Percentiles rank a stretch among this genome's conserved stretches.
Evolutionary conservation across 495 filamentous ascomycete species (phyloP).

Genomic region (Evansstolkia leycettana): DNA sequence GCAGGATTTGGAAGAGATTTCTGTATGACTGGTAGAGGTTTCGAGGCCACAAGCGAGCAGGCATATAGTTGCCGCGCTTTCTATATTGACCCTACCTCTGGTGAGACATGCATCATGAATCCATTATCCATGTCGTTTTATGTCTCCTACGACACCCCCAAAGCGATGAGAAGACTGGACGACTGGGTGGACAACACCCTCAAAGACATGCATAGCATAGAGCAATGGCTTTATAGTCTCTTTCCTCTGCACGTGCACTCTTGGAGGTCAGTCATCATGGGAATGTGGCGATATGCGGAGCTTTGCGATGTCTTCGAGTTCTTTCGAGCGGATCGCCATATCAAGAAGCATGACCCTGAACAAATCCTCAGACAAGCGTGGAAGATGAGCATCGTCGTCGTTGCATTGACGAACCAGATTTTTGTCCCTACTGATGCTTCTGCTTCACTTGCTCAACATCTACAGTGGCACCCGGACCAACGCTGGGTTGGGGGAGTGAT

Average conservation of each 20-base stretch:
- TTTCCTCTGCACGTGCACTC: slow-evolving; percentile 1
- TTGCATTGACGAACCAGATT: slow-evolving; percentile 1
- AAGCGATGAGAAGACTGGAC: neutral
- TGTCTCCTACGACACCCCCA: neutral
- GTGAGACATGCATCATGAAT: neutral
- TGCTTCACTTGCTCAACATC: neutral
- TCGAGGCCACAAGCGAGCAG: slow-evolving; percentile 1
- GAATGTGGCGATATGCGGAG: slow-evolving; percentile 1
- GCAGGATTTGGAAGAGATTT: slow-evolving; percentile 5
- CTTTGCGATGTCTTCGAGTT: neutral
- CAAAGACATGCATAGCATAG: neutral
- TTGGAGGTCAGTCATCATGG: slow-evolving; percentile 1
- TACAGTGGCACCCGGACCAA: neutral
- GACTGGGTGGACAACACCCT: slow-evolving; percentile 3
- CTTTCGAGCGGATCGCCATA: neutral
- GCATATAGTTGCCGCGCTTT: neutral
- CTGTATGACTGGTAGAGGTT: slow-evolving; percentile 1
- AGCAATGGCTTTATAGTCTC: slow-evolving; percentile 1
- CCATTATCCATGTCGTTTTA: neutral
- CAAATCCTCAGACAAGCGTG: slow-evolving; percentile 1
- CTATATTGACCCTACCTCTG: neutral
- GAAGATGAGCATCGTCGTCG: slow-evolving; percentile 2
- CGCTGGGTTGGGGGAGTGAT: neutral
- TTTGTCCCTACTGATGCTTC: neutral
- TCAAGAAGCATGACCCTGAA: neutral